Conservation (phyloP, 768 basidiomycete species). For the Tricholomella constricta region DNA sequence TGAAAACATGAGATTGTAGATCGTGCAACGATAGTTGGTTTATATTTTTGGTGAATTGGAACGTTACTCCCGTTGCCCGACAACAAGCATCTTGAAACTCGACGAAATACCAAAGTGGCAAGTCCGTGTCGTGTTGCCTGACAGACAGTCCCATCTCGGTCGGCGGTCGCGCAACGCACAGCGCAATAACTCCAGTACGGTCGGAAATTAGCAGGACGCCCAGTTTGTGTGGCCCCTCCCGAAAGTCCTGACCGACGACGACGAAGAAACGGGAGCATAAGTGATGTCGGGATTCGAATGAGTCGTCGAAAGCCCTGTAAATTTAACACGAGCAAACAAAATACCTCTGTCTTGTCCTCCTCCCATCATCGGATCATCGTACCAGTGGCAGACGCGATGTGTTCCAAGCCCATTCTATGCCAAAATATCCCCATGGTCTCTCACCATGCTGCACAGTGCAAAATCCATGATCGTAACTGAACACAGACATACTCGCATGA, state of each 20-base stretch:
- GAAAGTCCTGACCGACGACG: constrained; percentile 9
- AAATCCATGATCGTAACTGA: neutral
- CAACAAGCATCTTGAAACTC: neutral
- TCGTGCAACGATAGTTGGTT: neutral
- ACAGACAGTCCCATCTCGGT: neutral
- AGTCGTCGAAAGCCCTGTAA: neutral
- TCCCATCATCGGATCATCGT: constrained; percentile 10
- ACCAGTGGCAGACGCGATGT: neutral
- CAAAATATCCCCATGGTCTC: neutral
- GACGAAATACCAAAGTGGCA: neutral
- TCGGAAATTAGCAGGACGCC: constrained; percentile 2
- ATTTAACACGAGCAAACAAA: constrained; percentile 3
- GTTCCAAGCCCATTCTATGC: neutral
- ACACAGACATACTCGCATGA: neutral
- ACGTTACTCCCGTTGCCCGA: neutral
- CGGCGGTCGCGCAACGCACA: neutral
- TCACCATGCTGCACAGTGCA: neutral
- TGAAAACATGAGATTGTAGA: neutral
- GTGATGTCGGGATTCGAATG: neutral
- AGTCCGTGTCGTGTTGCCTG: neutral
- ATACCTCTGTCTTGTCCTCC: neutral
- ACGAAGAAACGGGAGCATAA: neutral
- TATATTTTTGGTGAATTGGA: neutral
- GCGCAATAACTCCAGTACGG: neutral
- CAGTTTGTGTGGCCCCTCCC: constrained; percentile 5